Base-by-base conservation (phyloP, 2,329 filamentous ascomycete genomes). In the Lachnellula occidentalis region DNA sequence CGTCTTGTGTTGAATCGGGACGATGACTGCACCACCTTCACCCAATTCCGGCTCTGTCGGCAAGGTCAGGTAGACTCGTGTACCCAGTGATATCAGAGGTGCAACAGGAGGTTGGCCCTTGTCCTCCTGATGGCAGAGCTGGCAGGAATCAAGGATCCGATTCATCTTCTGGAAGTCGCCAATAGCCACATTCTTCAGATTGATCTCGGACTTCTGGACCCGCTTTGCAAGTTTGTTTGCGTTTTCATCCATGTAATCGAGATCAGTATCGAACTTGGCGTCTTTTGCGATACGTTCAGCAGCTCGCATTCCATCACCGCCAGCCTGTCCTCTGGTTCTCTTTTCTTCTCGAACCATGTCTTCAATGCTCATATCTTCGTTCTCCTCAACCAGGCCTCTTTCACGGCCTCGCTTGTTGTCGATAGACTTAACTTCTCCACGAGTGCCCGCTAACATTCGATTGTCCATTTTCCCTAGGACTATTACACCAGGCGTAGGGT, bases 181-280 rank as follows among this genome's bases (percentile, higher is more conserved):
- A 59, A 99, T 88, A 4, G 95, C 91, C 50, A 83, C 81, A 69
- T 92, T 96, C 69, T 91, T 92, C 56, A 99, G 81, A 70, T 90
- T 91, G 60, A 90, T 78, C 61, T 95, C 90, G 39, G 87, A 92
- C 70, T 92, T 94, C 68, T 95, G 88, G 14, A 96, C 87, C 24
- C 88, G 85, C 66, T 85, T 87, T 27, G 92, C 92, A 12, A 99
- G 83, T 71, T 92, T 95, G 50, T 84, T 81, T 15, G 94, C 94
- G 67, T 99, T 97, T 64, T 97, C 94, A 69, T 99, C 92, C 79
- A 97, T 88, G 73, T 99, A 99, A 51, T 99, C 92, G 24, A 99
- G 82, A 69, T 95, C 88, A 66, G 95, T 85, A 74, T 90, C 86
- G 69, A 95, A 99, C 67, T 92, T 95, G 48, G 74, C 82, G 70